Base-by-base conservation (phyloP, 129 eudicot genomes). In the Flaveria ramosissima region DNA sequence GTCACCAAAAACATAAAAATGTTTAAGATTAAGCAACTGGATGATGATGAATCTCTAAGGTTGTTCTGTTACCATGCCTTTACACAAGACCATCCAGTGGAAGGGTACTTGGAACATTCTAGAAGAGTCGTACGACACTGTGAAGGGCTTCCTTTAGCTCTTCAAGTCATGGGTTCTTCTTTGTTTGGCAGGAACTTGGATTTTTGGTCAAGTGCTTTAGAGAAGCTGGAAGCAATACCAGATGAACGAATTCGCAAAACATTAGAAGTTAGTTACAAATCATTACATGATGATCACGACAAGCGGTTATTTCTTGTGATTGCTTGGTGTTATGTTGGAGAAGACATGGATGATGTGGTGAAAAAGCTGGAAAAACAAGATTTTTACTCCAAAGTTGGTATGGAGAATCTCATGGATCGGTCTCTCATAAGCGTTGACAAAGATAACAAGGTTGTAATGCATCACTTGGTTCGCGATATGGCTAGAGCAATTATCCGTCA, bases 31-130 rank as follows among this genome's bases (percentile, higher is more conserved):
- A 56, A 57, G 52, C 73, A 20, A 57, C 45, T 83, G 21, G 26
- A 73, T 60, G 7, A 72, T 30, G 59, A 45, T 9, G 81, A 83
- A 68, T 78, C 86, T 59, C 43, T 60, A 21, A 43, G 39, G 66
- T 74, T 78, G 41, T 83, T 83, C 16, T 73, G 81, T 74, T 83
- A 71, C 69, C 81, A 83, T 39, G 86, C 86, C 6, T 83, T 83
- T 48, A 66, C 76, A 47, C 76, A 71, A 77, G 77, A 50, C 32
- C 1, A 16, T 39, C 77, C 79, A 7, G 0, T 6, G n/a, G 72
- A 56, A 45, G 78, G 76, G 9, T 65, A 72, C 48, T 26, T 11
- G 47, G 71, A 82, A 32, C 42, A 63, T 55, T 71, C 79, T 4
- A 16, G 48, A 56, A 72, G 55, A 53, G 75, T 77, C 21, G 39